A percentile compares a stretch with the other conserved stretches of the same genome.
phyloP scores from a whole-genome alignment of 2,329 filamentous ascomycete genomes.

The Colletotrichum trifolii region DNA sequence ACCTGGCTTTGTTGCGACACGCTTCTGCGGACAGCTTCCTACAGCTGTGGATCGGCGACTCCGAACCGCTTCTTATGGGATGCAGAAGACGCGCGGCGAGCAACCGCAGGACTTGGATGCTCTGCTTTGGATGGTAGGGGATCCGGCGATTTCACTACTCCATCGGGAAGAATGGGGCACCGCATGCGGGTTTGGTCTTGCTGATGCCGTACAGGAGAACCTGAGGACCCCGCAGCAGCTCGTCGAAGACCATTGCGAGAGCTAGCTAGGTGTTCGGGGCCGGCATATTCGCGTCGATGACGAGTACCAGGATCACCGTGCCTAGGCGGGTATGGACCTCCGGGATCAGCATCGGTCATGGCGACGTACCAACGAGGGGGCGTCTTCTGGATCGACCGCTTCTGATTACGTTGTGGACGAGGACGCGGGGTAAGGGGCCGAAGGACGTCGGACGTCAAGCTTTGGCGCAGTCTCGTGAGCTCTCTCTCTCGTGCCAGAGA shows the following conservation, averaged over 20 bases:
- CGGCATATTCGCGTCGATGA: background rate
- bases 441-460: constrained; percentile 22
- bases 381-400: constrained; percentile 15
- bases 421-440: constrained; percentile 7
- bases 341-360: constrained; percentile 3
- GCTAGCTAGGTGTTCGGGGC: background rate
- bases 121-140: background rate
- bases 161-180: background rate
- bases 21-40: constrained; percentile 36
- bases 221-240: constrained; percentile 14
- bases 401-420: background rate
- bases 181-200: background rate
- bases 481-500: constrained; percentile 7
- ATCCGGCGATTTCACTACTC: background rate
- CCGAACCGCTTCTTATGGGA: constrained; percentile 30
- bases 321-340: too few species aligned
- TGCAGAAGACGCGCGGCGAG: constrained; percentile 1
- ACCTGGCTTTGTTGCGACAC: constrained; percentile 37
- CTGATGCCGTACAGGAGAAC: constrained; percentile 11
- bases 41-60: constrained; percentile 34
- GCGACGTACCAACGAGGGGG: constrained; percentile 17
- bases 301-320: background rate
- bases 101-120: background rate
- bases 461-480: constrained; percentile 16
- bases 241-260: constrained; percentile 1